Conservation (phyloP, 2,329 filamentous ascomycete genomes). For the Pyrenophora tritici-repentis region DNA sequence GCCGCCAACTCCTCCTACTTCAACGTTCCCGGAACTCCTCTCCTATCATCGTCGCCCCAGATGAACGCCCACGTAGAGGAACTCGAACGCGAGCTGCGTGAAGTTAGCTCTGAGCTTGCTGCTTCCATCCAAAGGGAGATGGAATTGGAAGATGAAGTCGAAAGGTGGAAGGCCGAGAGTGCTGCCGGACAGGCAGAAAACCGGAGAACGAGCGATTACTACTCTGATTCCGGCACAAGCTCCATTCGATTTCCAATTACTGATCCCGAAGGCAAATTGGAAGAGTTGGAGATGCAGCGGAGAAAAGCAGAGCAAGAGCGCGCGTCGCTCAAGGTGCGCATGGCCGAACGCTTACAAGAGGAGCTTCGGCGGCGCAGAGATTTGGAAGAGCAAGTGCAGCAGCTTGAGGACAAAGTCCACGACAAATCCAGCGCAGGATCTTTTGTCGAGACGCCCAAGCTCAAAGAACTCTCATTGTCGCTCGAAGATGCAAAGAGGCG, state of each 20-base stretch:
- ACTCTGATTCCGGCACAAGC: constrained; percentile 92
- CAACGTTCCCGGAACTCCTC: constrained; percentile 54
- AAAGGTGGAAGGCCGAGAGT: constrained; percentile 80
- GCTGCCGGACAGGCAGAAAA: constrained; percentile 62
- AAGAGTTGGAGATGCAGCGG: constrained; percentile 81
- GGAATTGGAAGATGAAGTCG: constrained; percentile 92
- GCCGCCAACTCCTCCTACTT: constrained; percentile 58
- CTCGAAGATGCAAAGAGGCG: constrained; percentile 84
- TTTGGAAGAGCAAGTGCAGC: constrained; percentile 82
- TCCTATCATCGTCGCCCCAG: constrained; percentile 50
- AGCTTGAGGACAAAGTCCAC: constrained; percentile 75
- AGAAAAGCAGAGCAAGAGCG: constrained; percentile 88
- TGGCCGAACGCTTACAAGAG: constrained; percentile 84
- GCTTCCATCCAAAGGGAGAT: constrained; percentile 93
- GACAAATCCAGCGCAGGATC: constrained; percentile 32
- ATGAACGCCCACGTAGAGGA: constrained; percentile 72
- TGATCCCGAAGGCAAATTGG: constrained; percentile 59
- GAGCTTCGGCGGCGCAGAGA: constrained; percentile 76
- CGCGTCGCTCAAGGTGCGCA: constrained; percentile 80
- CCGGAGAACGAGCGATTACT: constrained; percentile 93
- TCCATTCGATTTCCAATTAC: constrained; percentile 76
- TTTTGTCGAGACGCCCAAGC: constrained; percentile 54
- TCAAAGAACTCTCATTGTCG: constrained; percentile 77
- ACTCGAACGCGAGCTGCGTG: constrained; percentile 91
- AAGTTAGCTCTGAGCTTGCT: constrained; percentile 91